Percentiles rank a stretch among this genome's conserved stretches.
Conservation (phyloP, 805 yeast genomes). For the Wickerhamiella qilinensis region DNA sequence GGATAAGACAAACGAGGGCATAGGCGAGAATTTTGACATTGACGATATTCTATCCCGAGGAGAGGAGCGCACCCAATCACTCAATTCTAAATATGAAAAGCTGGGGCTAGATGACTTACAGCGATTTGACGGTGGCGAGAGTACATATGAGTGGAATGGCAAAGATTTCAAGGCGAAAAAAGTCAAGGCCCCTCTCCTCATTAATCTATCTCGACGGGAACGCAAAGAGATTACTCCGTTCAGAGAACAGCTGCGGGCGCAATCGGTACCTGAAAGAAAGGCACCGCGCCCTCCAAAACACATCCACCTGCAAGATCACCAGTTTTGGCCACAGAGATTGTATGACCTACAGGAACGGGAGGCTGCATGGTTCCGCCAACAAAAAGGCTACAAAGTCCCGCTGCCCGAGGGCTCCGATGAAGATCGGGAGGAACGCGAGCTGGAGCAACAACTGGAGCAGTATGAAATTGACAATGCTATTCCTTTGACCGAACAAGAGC, state of each 20-base stretch:
- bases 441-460: constrained; percentile 42
- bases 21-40: constrained; percentile 34
- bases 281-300: constrained; percentile 80
- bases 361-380: constrained; percentile 57
- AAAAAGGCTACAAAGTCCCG: constrained; percentile 47
- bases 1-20: constrained; percentile 27
- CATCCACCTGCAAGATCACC: constrained; percentile 72
- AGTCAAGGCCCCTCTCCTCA: constrained; percentile 32
- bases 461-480: constrained; percentile 60
- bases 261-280: constrained; percentile 29
- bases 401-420: constrained; percentile 36
- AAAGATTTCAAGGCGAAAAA: constrained; percentile 49
- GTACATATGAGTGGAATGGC: constrained; percentile 96
- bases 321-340: constrained; percentile 68
- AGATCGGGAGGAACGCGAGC: constrained; percentile 28
- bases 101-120: constrained; percentile 89
- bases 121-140: constrained; percentile 64
- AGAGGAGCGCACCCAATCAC: constrained; percentile 58
- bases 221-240: constrained; percentile 56
- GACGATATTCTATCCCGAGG: constrained; percentile 72
- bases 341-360: constrained; percentile 68
- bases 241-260: constrained; percentile 48
- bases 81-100: constrained; percentile 69
- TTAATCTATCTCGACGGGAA: constrained; percentile 58
- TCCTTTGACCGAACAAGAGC: constrained; percentile 66